phyloP scores from a whole-genome alignment of 2,329 filamentous ascomycete species.

The Fusarium multiceps region DNA sequence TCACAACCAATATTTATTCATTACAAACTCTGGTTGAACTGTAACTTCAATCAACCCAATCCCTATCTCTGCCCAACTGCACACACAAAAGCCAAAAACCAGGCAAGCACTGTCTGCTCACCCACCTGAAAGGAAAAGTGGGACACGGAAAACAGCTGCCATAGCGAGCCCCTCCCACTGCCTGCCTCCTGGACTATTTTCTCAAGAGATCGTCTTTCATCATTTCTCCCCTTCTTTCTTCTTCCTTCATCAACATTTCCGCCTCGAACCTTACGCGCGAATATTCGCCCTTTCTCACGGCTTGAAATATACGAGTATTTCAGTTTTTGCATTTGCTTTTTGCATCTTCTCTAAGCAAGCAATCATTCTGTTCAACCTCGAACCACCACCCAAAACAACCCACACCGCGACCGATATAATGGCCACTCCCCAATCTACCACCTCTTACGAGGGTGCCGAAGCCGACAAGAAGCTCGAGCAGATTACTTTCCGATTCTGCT shows the following conservation, averaged over 20 bases:
- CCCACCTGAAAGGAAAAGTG: constrained; percentile 30
- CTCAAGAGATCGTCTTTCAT: constrained; percentile 21
- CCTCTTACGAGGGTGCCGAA: constrained; percentile 55
- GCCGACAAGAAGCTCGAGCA: constrained; percentile 73
- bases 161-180: constrained; percentile 25
- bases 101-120: constrained; percentile 5
- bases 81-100: constrained; percentile 10
- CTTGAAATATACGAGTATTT: constrained; percentile 21
- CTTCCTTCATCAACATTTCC: constrained; percentile 22
- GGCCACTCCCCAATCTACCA: constrained; percentile 68
- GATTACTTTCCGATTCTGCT: constrained; percentile 97
- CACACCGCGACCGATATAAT: constrained; percentile 52
- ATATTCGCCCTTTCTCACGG: constrained; percentile 5
- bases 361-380: constrained; percentile 18
- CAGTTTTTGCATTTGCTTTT: constrained; percentile 6
- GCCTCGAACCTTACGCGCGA: constrained; percentile 14
- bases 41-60: background rate
- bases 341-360: constrained; percentile 3
- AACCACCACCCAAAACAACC: constrained; percentile 12
- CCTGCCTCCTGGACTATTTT: constrained; percentile 31
- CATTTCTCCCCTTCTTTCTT: constrained; percentile 13
- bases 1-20: background rate
- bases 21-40: constrained; percentile 11
- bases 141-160: constrained; percentile 8
- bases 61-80: constrained; percentile 11